phyloP scores from a whole-genome alignment of 805 yeast species.

The Hanseniaspora lindneri region DNA sequence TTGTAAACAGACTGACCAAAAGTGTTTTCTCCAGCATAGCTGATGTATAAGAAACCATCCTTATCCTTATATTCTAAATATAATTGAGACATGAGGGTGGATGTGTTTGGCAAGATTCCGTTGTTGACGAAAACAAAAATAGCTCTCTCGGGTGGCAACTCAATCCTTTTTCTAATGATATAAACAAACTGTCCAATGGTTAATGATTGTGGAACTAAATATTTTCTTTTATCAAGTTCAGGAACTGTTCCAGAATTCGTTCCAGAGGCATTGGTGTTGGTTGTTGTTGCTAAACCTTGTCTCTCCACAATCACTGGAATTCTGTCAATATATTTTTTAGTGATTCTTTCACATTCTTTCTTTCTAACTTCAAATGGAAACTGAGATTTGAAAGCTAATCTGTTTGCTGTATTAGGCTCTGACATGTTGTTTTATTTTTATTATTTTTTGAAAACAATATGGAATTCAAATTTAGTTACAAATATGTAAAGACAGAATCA shows the following conservation, averaged over 20 bases:
- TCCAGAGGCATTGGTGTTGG: neutral
- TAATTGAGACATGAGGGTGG: slow-evolving; percentile 87
- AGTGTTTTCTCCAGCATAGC: slow-evolving; percentile 95
- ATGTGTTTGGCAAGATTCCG: slow-evolving; percentile 84
- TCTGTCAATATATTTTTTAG: slow-evolving; percentile 78
- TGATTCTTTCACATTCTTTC: slow-evolving; percentile 86
- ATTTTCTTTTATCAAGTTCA: slow-evolving; percentile 92
- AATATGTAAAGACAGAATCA: neutral
- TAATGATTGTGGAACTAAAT: slow-evolving; percentile 88
- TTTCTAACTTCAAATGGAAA: slow-evolving; percentile 91
- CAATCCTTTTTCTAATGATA: slow-evolving; percentile 91
- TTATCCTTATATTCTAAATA: slow-evolving; percentile 96
- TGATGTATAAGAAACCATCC: slow-evolving; percentile 91
- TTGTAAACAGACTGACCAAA: slow-evolving; percentile 43
- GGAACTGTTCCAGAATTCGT: slow-evolving; percentile 39
- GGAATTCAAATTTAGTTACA: too few relatives aligned
- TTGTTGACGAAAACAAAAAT: slow-evolving; percentile 95
- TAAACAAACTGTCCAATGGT: slow-evolving; percentile 97
- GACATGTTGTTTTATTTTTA: neutral
- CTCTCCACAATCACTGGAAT: slow-evolving; percentile 95
- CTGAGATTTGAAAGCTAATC: slow-evolving; percentile 38
- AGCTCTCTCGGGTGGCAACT: slow-evolving; percentile 93
- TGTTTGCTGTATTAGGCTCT: slow-evolving; percentile 12
- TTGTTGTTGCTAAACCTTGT: slow-evolving; percentile 65
- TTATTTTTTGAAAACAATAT: too few relatives aligned